Conservation (phyloP, 2,329 filamentous ascomycete species). For the Aspergillus sp. region DNA sequence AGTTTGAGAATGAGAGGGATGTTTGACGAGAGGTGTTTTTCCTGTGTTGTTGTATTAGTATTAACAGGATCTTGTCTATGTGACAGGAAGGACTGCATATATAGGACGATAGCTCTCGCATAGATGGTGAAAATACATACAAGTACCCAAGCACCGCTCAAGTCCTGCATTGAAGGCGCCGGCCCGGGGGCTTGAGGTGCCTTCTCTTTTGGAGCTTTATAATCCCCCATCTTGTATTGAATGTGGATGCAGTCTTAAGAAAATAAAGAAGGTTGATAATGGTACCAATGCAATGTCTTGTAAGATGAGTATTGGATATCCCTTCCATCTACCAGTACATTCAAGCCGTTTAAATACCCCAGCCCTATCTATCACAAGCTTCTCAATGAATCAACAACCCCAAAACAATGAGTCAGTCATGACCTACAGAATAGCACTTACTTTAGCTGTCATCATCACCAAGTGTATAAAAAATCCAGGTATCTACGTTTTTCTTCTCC, state of each 20-base stretch:
- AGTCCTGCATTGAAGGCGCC: neutral
- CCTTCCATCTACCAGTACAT: neutral
- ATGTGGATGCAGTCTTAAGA: neutral
- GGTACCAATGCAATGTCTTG: neutral
- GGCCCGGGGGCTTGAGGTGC: neutral
- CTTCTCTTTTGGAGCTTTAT: neutral
- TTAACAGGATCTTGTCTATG: no score
- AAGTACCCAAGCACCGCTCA: neutral
- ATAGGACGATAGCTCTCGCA: neutral
- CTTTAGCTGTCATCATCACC: neutral
- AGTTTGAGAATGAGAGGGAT: neutral
- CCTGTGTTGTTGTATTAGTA: neutral
- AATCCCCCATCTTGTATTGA: neutral
- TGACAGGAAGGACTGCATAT: no score
- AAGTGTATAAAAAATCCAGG: neutral
- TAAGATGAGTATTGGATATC: neutral
- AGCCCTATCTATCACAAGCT: neutral
- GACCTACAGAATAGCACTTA: neutral
- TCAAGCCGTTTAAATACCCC: neutral
- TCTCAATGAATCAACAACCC: neutral
- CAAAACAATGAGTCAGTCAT: neutral
- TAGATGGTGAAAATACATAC: neutral
- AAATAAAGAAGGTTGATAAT: neutral
- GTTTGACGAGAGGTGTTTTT: neutral
- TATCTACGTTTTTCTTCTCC: neutral